Base-by-base conservation (phyloP, 371 early-diverging fungal genomes). In the Mucor velutinosus region DNA sequence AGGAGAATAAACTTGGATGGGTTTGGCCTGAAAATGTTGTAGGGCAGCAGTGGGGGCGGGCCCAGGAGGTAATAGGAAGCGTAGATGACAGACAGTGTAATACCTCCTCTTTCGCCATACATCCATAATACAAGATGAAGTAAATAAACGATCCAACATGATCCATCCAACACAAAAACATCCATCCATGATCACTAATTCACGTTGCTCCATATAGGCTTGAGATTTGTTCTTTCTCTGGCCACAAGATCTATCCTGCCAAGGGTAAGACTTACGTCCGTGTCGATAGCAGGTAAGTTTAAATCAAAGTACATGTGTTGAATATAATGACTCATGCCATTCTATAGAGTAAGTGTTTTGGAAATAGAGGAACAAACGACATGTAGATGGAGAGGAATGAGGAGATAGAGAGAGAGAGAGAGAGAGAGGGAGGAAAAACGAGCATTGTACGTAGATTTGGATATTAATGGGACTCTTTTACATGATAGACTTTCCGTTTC, bases 221-320 rank as follows among this genome's bases (percentile, higher is more conserved):
- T 75, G 94, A 94, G 85, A 86, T 90, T 79, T 97, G 97, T 91
- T 90, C 93, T 77, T 97, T 97, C 87, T 95, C 97, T 71, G 96
- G 97, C 73, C 92, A 92, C 90, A 97, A 97, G 92, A 97, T 98
- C 92, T 97, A 98, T 90, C 98, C 98, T 66, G 94, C 95, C 78
- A 94, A 95, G 87, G 98, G 98, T 63, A 94, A 90, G 89, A 82
- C 93, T 73, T 97, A 86, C 83, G 92, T 98, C 77, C 93, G 95
- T 70, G 72, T 83, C 68, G 98, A 98, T 91, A 91, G 86, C 90
- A 90, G 93, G 83, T 39, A 39, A 39, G 14, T 39, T 39, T 39
- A 15, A 11, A 39, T 39, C 11, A 11, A 39, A 30, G 30, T 30
- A 14, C 11, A 14, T 12, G 14, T 37, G 37, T 37, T 37, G 37